Conservation (phyloP, 2,329 filamentous ascomycete species). For the Xylaria sp. region DNA sequence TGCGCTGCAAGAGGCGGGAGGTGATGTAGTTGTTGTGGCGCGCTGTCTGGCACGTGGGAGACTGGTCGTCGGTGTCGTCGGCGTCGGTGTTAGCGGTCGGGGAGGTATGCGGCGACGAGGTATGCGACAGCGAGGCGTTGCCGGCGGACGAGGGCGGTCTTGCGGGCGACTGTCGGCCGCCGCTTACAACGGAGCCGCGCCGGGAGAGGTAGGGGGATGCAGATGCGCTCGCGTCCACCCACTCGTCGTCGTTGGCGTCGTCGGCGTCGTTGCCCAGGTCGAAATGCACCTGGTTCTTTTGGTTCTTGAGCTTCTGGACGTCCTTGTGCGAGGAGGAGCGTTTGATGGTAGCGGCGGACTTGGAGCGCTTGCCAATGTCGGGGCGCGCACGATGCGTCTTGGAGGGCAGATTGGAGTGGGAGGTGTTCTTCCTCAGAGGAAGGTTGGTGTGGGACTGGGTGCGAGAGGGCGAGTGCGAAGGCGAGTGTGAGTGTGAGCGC, state of each 20-base stretch:
- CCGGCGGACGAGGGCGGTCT: conserved; percentile 50
- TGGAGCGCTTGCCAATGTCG: conserved; percentile 64
- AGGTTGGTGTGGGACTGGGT: conserved; percentile 51
- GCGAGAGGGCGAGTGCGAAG: neutral
- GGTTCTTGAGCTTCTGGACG: conserved; percentile 57
- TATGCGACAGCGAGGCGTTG: conserved; percentile 46
- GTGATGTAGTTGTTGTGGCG: conserved; percentile 75
- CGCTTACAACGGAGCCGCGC: conserved; percentile 62
- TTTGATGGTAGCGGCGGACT: conserved; percentile 64
- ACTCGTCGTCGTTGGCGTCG: conserved; percentile 71
- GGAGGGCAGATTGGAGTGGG: conserved; percentile 56
- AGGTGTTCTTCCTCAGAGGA: conserved; percentile 61
- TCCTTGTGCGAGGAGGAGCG: conserved; percentile 63
- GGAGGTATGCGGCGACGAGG: conserved; percentile 41
- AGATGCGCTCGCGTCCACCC: conserved; percentile 74
- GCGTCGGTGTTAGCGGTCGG: conserved; percentile 19
- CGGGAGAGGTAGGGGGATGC: conserved; percentile 69
- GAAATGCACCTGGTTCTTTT: conserved; percentile 69
- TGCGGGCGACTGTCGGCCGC: conserved; percentile 58
- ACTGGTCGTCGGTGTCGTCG: conserved; percentile 31
- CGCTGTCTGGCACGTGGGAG: conserved; percentile 55
- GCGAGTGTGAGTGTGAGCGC: neutral
- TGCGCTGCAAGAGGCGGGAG: conserved; percentile 73
- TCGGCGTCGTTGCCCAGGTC: conserved; percentile 66
- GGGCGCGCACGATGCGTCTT: conserved; percentile 71